Percentiles rank a stretch among this genome's conserved stretches.
Evolutionary conservation across 1,139 yeast species (phyloP).

Genomic region (Suhomyces panamericanus): DNA sequence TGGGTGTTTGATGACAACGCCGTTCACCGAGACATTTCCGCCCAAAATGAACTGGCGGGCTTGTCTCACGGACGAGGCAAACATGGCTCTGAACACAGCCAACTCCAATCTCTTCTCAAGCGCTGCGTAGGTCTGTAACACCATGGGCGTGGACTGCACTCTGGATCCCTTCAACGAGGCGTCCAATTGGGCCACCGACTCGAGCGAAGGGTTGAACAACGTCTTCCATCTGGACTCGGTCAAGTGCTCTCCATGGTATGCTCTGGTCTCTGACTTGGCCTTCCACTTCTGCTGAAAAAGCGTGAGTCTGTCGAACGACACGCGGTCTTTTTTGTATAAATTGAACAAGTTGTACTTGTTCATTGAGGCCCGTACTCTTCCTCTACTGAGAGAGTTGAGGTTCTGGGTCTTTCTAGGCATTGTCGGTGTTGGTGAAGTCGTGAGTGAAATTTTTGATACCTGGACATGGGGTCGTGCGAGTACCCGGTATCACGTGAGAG

Average conservation of each 20-base stretch:
- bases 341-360: constrained; percentile 91
- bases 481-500: constrained; percentile 1
- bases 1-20: constrained; percentile 74
- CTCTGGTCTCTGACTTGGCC: constrained; percentile 88
- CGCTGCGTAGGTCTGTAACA: constrained; percentile 84
- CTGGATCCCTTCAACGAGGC: constrained; percentile 67
- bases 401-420: constrained; percentile 68
- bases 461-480: constrained; percentile 1
- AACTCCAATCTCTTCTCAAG: constrained; percentile 87
- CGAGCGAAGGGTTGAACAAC: constrained; percentile 68
- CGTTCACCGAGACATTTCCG: constrained; percentile 86
- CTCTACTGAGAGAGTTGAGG: constrained; percentile 61
- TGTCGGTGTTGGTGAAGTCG: constrained; percentile 3
- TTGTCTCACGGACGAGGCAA: constrained; percentile 91
- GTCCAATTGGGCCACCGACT: constrained; percentile 83
- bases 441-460: constrained; percentile 6
- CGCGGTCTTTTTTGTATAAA: constrained; percentile 64
- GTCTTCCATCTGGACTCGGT: constrained; percentile 82
- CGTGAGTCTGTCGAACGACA: constrained; percentile 55
- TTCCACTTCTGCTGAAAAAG: constrained; percentile 89
- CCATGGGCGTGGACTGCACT: constrained; percentile 67
- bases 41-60: constrained; percentile 85
- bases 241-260: constrained; percentile 93
- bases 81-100: constrained; percentile 88
- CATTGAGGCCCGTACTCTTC: constrained; percentile 86